Percentiles rank a stretch among this genome's conserved stretches.
Conservation (phyloP, 148 eudicot genomes). For the Silene conica region DNA sequence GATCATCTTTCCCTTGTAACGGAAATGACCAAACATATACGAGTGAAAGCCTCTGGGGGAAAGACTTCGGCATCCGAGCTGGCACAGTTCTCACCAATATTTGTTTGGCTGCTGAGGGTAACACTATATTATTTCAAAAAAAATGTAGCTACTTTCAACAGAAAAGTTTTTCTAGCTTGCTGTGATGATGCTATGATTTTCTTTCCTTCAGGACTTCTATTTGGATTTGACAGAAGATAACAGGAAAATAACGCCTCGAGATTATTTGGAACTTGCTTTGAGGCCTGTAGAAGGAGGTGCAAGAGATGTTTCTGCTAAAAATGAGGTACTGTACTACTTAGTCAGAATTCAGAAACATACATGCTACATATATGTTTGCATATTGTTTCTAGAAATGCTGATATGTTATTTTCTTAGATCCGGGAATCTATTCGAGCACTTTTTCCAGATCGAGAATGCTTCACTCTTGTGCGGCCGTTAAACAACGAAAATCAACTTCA, state of each 20-base stretch:
- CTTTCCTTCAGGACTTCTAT: constrained; percentile 71
- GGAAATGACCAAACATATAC: constrained; percentile 95
- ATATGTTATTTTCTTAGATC: constrained; percentile 44
- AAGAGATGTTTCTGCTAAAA: constrained; percentile 77
- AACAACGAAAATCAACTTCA: constrained; percentile 86
- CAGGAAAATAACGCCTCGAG: constrained; percentile 88
- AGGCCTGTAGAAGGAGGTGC: constrained; percentile 72
- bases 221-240: constrained; percentile 87
- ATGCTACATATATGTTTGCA: neutral
- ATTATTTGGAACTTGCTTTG: constrained; percentile 90
- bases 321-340: constrained; percentile 71
- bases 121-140: neutral
- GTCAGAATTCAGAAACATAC: neutral
- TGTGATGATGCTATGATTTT: neutral
- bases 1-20: constrained; percentile 98
- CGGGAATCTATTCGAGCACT: constrained; percentile 94
- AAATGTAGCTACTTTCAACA: neutral
- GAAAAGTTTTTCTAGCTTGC: constrained; percentile 6
- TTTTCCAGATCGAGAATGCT: constrained; percentile 97
- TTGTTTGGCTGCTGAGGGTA: constrained; percentile 98
- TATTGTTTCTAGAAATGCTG: constrained; percentile 5
- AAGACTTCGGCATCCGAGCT: constrained; percentile 86
- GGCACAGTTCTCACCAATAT: constrained; percentile 92
- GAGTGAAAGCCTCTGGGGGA: constrained; percentile 89
- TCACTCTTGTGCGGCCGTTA: constrained; percentile 86